Percentiles rank a stretch among this genome's conserved stretches.
phyloP scores from a whole-genome alignment of 2,329 filamentous ascomycete genomes.

The Aspergillus pseudoviridinutans region DNA sequence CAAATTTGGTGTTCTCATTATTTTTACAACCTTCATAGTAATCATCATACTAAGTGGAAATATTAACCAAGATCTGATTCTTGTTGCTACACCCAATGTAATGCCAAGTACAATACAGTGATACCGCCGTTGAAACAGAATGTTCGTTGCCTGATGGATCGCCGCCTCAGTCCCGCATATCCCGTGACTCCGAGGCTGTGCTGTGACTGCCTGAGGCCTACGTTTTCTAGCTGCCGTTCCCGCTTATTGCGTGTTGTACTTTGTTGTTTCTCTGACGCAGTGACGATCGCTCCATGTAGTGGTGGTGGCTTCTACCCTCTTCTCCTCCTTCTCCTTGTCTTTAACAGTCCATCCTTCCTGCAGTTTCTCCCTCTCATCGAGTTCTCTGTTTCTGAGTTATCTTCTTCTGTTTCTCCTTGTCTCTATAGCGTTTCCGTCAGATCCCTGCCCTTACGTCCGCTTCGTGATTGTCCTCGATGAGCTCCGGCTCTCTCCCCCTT shows the following conservation, averaged over 20 bases:
- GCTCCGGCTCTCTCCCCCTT: slow-evolving; percentile 22
- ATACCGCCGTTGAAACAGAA: neutral
- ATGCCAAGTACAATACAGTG: neutral
- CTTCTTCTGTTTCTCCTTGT: slow-evolving; percentile 6
- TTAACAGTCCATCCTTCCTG: neutral
- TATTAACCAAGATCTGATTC: too few relatives aligned
- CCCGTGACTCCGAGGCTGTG: slow-evolving; percentile 17
- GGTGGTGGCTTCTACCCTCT: neutral
- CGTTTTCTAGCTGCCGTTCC: neutral
- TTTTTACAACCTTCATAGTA: too few relatives aligned
- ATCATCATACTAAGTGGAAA: too few relatives aligned
- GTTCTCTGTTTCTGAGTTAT: slow-evolving; percentile 6
- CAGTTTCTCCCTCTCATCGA: neutral
- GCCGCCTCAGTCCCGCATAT: slow-evolving; percentile 7
- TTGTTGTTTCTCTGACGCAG: neutral
- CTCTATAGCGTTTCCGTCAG: slow-evolving; percentile 1
- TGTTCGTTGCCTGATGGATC: slow-evolving; percentile 7
- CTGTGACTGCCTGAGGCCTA: neutral
- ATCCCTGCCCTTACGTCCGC: neutral
- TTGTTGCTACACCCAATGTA: too few relatives aligned
- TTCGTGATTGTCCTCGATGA: slow-evolving; percentile 32
- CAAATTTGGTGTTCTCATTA: too few relatives aligned
- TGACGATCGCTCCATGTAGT: neutral
- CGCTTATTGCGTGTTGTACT: neutral
- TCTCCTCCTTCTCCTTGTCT: slow-evolving; percentile 2